Conservation (phyloP, 306 rosid genomes). For the Heteromeles arbutifolia region DNA sequence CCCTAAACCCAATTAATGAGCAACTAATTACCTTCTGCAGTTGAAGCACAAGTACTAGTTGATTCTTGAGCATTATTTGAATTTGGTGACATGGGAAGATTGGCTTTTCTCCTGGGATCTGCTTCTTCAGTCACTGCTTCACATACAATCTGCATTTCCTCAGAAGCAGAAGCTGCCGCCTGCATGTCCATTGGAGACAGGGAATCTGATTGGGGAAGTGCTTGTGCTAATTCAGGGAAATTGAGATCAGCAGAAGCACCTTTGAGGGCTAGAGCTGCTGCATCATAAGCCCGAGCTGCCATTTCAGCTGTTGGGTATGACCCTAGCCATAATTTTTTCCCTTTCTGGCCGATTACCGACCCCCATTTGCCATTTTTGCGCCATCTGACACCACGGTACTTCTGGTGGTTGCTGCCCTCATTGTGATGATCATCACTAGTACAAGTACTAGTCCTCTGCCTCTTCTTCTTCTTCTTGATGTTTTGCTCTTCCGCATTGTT, state of each 20-base stretch:
- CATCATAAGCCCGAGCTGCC: slow-evolving; percentile 96
- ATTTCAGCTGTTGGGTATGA: slow-evolving; percentile 74
- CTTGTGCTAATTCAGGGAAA: slow-evolving; percentile 55
- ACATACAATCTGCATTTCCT: background rate
- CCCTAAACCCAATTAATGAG: background rate
- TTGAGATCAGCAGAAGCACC: slow-evolving; percentile 73
- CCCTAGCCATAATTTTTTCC: slow-evolving; percentile 87
- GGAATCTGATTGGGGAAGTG: slow-evolving; percentile 60
- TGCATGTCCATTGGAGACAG: slow-evolving; percentile 72
- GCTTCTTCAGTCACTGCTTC: slow-evolving; percentile 15
- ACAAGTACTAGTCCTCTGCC: slow-evolving; percentile 13
- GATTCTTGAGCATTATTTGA: background rate
- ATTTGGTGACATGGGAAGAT: background rate
- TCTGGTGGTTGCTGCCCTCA: slow-evolving; percentile 34
- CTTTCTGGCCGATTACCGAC: slow-evolving; percentile 75
- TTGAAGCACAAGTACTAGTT: slow-evolving; percentile 16
- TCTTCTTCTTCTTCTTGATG: slow-evolving; percentile 33
- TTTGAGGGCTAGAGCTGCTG: slow-evolving; percentile 72
- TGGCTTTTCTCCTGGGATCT: background rate
- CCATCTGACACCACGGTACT: slow-evolving; percentile 71
- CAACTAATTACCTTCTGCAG: slow-evolving; percentile 49
- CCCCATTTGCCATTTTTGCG: slow-evolving; percentile 85
- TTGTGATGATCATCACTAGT: background rate
- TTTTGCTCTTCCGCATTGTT: slow-evolving; percentile 17
- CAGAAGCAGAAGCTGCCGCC: slow-evolving; percentile 46